A percentile compares a stretch with the other conserved stretches of the same genome.
Conservation (phyloP, 1,284 basidiomycete genomes). For the Ustilago lituana region DNA sequence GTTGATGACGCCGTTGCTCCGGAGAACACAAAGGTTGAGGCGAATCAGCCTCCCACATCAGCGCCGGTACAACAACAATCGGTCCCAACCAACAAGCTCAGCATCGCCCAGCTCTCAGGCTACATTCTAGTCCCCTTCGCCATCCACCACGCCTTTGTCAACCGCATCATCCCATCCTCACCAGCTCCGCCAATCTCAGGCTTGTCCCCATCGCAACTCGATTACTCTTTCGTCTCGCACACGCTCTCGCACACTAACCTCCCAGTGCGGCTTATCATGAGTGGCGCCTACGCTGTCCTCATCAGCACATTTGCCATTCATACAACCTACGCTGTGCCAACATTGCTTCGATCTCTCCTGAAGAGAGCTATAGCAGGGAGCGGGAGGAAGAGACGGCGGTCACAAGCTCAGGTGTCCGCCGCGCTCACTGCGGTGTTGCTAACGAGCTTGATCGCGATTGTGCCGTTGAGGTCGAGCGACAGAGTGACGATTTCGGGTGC, state of each 20-base stretch:
- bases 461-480: conserved; percentile 5
- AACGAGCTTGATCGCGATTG: conserved; percentile 23
- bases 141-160: conserved; percentile 45
- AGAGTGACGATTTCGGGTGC: conserved; percentile 18
- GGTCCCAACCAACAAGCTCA: background rate
- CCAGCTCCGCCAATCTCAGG: conserved; percentile 25
- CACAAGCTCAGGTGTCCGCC: background rate
- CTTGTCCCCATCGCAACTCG: conserved; percentile 57
- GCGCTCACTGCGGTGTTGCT: conserved; percentile 13
- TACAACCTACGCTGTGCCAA: conserved; percentile 12
- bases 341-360: conserved; percentile 7
- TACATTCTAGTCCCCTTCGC: conserved; percentile 44
- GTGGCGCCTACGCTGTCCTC: conserved; percentile 22
- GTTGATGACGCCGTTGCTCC: background rate
- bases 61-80: background rate
- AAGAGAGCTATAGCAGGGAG: background rate
- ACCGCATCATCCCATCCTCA: conserved; percentile 50
- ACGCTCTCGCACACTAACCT: conserved; percentile 21
- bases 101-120: conserved; percentile 26
- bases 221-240: conserved; percentile 56
- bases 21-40: background rate
- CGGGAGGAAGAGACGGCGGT: background rate
- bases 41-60: background rate
- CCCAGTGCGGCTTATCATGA: conserved; percentile 5
- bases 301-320: conserved; percentile 37